Evolutionary conservation across 176 grass and related monocot genomes (phyloP).

Genomic region (Bothriochloa decipiens): DNA sequence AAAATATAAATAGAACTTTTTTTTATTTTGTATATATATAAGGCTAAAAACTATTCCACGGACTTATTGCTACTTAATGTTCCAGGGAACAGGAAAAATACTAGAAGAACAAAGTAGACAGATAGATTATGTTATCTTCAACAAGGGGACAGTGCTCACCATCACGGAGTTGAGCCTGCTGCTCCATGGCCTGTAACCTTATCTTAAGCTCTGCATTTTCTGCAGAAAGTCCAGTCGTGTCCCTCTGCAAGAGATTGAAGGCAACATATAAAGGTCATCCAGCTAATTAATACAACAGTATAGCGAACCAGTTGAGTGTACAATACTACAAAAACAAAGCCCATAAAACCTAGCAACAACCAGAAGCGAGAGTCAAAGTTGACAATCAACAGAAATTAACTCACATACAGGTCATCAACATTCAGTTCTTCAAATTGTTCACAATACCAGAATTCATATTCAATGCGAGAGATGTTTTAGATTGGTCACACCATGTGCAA

Average conservation of each 20-base stretch:
- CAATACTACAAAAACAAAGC: slow-evolving; percentile 13
- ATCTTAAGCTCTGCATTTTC: slow-evolving; percentile 98
- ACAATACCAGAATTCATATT: slow-evolving; percentile 15
- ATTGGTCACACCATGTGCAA: slow-evolving; percentile 45
- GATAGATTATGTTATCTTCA: slow-evolving; percentile 31
- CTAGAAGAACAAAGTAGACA: slow-evolving; percentile 7
- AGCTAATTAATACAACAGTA: slow-evolving; percentile 27
- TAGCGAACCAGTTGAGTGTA: slow-evolving; percentile 27
- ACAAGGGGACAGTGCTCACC: slow-evolving; percentile 56
- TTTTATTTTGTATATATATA: slow-evolving; percentile 18
- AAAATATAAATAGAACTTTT: background rate
- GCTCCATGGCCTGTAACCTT: slow-evolving; percentile 97
- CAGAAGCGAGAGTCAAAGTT: slow-evolving; percentile 33
- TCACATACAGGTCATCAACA: slow-evolving; percentile 28
- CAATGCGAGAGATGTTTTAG: slow-evolving; percentile 26
- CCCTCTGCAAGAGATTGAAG: slow-evolving; percentile 68
- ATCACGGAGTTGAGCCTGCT: slow-evolving; percentile 92
- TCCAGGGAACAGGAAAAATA: slow-evolving; percentile 3
- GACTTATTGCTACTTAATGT: background rate
- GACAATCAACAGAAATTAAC: slow-evolving; percentile 21
- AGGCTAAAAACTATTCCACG: background rate
- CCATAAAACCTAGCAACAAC: slow-evolving; percentile 28
- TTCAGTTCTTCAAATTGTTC: slow-evolving; percentile 40
- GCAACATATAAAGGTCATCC: slow-evolving; percentile 39
- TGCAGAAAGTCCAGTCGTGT: slow-evolving; percentile 90